These are phyloP conservation scores for Hericium alpestre DNA, from an alignment of 768 basidiomycete species.

Conservation along the genomic window DNA sequence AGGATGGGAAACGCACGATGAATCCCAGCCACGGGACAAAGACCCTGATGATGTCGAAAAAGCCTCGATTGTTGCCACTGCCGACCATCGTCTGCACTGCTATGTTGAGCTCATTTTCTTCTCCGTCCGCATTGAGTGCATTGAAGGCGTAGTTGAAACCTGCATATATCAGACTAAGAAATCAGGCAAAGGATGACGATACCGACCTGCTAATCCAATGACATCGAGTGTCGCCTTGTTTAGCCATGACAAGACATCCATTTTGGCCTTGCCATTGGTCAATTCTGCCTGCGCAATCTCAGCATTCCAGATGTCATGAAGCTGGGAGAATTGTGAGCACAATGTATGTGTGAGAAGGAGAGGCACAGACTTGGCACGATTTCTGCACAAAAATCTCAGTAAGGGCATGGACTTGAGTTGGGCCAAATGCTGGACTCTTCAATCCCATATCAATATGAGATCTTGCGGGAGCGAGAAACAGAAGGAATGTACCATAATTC, in stretches of 20 bases:
- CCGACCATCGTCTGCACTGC: conserved; percentile 24
- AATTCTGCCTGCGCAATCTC: conserved; percentile 6
- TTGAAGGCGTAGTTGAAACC: conserved; percentile 32
- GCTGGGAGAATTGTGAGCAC: conserved; percentile 5
- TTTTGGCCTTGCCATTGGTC: conserved; percentile 4
- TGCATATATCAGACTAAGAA: conserved; percentile 4
- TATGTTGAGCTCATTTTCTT: conserved; percentile 22
- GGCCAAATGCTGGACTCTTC: conserved; percentile 5
- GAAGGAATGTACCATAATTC: background rate
- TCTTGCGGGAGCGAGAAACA: too few relatives aligned
- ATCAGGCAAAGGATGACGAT: too few relatives aligned
- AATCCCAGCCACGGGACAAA: conserved; percentile 27
- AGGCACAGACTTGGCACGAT: background rate
- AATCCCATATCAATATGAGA: background rate
- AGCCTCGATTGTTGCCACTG: background rate
- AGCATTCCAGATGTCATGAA: conserved; percentile 18
- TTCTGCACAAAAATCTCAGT: conserved; percentile 1
- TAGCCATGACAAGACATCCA: conserved; percentile 13
- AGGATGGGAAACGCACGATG: conserved; percentile 22
- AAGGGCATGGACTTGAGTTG: background rate
- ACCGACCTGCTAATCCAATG: conserved; percentile 17
- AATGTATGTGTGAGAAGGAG: too few relatives aligned
- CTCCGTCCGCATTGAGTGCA: conserved; percentile 17
- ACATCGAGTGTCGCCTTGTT: conserved; percentile 15
- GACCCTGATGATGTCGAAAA: conserved; percentile 24